Base-by-base conservation (phyloP, 2,329 filamentous ascomycete genomes). In the Cercospora beticola region DNA sequence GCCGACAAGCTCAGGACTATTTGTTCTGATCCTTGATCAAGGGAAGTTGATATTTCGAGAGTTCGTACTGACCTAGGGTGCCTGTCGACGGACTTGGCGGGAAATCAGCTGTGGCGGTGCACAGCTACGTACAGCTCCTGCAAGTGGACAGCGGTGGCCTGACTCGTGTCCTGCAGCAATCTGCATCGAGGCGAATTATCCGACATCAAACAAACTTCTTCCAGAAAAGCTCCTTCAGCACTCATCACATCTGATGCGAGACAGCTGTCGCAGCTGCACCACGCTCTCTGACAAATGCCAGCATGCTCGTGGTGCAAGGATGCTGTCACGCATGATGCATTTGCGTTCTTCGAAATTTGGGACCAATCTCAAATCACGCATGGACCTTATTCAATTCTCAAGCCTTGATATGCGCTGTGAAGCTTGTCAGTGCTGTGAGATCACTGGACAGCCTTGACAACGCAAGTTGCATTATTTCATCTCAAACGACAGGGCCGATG, bases 111-210 rank as follows among this genome's bases (percentile, higher is more conserved):
- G 57, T 66, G 64, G 64, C 64, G 56, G 57, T 66, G 64, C 56
- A 52, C 36, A 40, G 56, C 52, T 31, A 52, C 36, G 26, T 40
- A 40, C 36, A 18, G 46, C 46, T 57, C 18, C 52, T 21, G 18
- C 54, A 61, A 23, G 18, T 52, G 52, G 33, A 4, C 36, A 40
- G 36, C 36, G 26, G 31, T 54, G 21, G 57, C 64, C 56, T 66
- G 64, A 66, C 57, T 66, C 64, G 57, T 52, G 57, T 16, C 56
- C 26, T 54, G 56, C 64, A 62, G 64, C 33, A 21, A 28, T 59
- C 64, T 59, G 54, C 56, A 60, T 33, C 64, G 54, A 65, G 64
- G 64, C 64, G 64, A 65, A 57, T 49, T 14, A 56, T 40, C 52
- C 54, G 56, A 57, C 63, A 49, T 66, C 40, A 28, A 49, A 62